Percentiles rank a stretch among this genome's conserved stretches.
These are phyloP conservation scores for Calcarisporium arbuscula DNA, from an alignment of 2,329 filamentous ascomycete genomes.

Conservation along the genomic window DNA sequence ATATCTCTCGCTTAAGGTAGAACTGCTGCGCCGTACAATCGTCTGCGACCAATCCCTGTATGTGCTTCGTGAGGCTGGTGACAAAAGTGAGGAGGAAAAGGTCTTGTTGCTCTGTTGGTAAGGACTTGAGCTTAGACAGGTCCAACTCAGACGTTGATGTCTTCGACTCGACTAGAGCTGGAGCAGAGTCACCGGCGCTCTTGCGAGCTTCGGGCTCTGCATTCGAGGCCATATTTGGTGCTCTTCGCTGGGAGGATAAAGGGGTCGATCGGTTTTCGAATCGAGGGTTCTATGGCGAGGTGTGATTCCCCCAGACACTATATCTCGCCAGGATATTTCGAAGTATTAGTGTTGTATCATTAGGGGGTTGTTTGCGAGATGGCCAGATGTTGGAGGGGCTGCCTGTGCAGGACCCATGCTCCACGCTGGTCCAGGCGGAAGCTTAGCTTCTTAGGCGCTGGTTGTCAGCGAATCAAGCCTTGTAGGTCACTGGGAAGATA, in stretches of 20 bases:
- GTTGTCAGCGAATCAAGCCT: too few species aligned
- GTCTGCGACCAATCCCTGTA: constrained; percentile 65
- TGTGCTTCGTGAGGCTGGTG: constrained; percentile 74
- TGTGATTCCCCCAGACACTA: too few species aligned
- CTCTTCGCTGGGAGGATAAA: too few species aligned
- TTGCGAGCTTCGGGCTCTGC: constrained; percentile 28
- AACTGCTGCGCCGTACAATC: constrained; percentile 84
- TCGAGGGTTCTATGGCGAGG: constrained; percentile 12
- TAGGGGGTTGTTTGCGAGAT: too few species aligned
- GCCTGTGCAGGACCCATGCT: too few species aligned
- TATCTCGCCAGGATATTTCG: too few species aligned
- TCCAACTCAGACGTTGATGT: constrained; percentile 73
- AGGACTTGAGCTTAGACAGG: constrained; percentile 76
- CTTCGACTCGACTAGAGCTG: constrained; percentile 29
- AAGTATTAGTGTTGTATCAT: too few species aligned
- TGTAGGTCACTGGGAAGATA: too few species aligned
- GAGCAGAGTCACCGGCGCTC: constrained; percentile 18
- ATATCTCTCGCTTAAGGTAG: constrained; percentile 87
- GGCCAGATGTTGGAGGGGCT: too few species aligned
- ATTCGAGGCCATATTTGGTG: constrained; percentile 33
- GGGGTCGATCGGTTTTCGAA: too few species aligned
- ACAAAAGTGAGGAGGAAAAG: constrained; percentile 88
- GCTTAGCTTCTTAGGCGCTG: too few species aligned
- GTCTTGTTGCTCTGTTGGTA: constrained; percentile 92
- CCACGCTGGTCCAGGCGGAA: too few species aligned